These are phyloP conservation scores for Candida krabiensis DNA, from an alignment of 805 yeast species.

Conservation along the genomic window DNA sequence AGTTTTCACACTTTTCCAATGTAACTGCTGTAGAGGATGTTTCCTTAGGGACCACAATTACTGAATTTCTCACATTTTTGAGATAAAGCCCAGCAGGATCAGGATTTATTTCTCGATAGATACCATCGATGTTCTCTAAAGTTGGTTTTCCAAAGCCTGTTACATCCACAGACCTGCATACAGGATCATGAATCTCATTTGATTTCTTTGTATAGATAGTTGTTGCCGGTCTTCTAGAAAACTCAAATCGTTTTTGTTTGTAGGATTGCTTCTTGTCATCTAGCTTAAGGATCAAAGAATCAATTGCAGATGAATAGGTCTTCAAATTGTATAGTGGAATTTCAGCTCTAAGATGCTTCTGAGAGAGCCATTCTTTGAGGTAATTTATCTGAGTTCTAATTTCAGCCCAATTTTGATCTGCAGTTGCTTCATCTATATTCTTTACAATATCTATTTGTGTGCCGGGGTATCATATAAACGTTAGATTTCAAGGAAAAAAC, in stretches of 20 bases:
- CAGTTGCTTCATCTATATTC: slow-evolving; percentile 2
- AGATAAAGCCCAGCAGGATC: slow-evolving; percentile 10
- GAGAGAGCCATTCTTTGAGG: slow-evolving; percentile 20
- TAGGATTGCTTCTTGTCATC: slow-evolving; percentile 20
- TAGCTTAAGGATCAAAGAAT: slow-evolving; percentile 16
- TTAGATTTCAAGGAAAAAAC: not conserved
- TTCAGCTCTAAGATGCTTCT: slow-evolving; percentile 7
- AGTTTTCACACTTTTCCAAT: slow-evolving; percentile 15
- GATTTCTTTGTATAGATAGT: not conserved
- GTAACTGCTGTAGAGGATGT: slow-evolving; percentile 20
- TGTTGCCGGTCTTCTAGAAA: slow-evolving; percentile 18
- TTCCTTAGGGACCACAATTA: slow-evolving; percentile 11
- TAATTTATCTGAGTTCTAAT: slow-evolving; percentile 14
- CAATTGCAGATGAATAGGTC: slow-evolving; percentile 17
- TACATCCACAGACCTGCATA: not conserved
- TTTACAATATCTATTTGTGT: slow-evolving; percentile 6
- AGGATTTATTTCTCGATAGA: not conserved
- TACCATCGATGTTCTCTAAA: not conserved
- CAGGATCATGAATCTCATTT: not conserved
- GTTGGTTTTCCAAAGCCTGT: slow-evolving; percentile 10
- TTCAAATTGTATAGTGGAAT: slow-evolving; percentile 29
- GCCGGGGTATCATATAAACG: no score
- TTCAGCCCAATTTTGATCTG: slow-evolving; percentile 1
- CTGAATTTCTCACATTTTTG: slow-evolving; percentile 9
- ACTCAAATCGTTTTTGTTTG: slow-evolving; percentile 20